Evolutionary conservation across 371 early-diverging fungal species (phyloP), one percentile per base, ranked within the genome.

Genomic region (Mortierella sp.): DNA sequence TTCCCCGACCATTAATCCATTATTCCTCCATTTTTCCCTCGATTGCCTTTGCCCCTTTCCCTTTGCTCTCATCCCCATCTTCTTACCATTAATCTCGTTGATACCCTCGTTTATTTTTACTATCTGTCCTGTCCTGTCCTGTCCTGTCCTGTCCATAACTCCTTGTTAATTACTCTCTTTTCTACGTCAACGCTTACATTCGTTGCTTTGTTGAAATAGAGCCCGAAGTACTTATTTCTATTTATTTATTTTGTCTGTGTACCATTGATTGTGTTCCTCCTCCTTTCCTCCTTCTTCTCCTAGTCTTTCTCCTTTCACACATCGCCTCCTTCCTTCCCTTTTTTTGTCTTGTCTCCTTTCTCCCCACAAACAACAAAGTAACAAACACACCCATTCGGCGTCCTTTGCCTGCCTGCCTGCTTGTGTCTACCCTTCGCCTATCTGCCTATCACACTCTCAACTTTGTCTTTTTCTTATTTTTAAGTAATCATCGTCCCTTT

Each of bases 401-500:
- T 58, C 58, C 63, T 40, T 31, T 39, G 47, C 29, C 34, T 40
- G 37, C 22, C 40, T 67, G 19, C 48, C 31, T 26, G 39, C 29
- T 13, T 16, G 13, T n/a, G 26, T 71, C 37, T 41, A 39, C 13
- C 45, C 37, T 31, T 22, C 48, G 40, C 26, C 50, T 58, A 67
- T 47, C 48, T 13, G 41, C 43, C 48, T 45, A 24, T 48, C 47
- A 24, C 16, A 47, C n/a, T 44, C 16, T n/a, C n/a, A n/a, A n/a
- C n/a, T n/a, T n/a, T n/a, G n/a, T n/a, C n/a, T n/a, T n/a, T n/a
- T n/a, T 11, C 66, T 66, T 66, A 66, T 55, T 34, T 31, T 69
- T 40, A 58, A 58, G 43, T 69, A 48, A 26, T 69, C 69, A 40
- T 66, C 26, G 16, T 58, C 58, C 58, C 10, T 64, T 39, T 29